These are phyloP conservation scores for Fimicolochytrium jonesii DNA, from an alignment of 192 early-diverging fungal genomes.

Conservation along the genomic window DNA sequence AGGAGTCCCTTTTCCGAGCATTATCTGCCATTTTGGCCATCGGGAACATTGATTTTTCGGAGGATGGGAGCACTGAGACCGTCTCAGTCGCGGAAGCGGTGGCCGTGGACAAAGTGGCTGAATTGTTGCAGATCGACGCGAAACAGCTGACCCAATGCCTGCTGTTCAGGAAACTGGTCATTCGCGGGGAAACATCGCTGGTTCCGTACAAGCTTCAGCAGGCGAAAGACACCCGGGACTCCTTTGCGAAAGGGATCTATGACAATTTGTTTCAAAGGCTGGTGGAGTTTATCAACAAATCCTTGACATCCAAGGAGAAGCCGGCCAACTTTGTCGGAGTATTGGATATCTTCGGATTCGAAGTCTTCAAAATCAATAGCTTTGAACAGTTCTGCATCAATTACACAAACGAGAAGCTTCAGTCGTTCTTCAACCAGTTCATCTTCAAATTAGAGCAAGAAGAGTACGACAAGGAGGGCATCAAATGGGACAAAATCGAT, in stretches of 20 bases:
- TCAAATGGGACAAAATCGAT: constrained; percentile 52
- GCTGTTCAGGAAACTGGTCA: constrained; percentile 78
- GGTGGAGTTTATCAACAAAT: constrained; percentile 52
- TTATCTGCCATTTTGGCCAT: constrained; percentile 42
- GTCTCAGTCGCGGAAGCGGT: constrained; percentile 74
- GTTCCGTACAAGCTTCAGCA: constrained; percentile 80
- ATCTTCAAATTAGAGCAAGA: constrained; percentile 59
- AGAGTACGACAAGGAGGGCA: constrained; percentile 55
- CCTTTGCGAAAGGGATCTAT: constrained; percentile 51
- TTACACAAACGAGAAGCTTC: constrained; percentile 95
- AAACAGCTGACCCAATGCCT: constrained; percentile 70
- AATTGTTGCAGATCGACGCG: constrained; percentile 74
- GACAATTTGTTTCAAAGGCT: constrained; percentile 48
- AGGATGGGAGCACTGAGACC: constrained; percentile 59
- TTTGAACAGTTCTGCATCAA: constrained; percentile 91
- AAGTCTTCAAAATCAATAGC: constrained; percentile 47
- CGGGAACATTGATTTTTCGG: constrained; percentile 49
- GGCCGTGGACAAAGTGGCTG: constrained; percentile 67
- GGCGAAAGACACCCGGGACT: constrained; percentile 53
- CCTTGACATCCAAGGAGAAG: constrained; percentile 32
- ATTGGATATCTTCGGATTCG: constrained; percentile 60
- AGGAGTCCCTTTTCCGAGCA: constrained; percentile 34
- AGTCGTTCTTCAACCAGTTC: constrained; percentile 82
- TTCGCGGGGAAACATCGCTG: constrained; percentile 84
- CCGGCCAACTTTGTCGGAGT: constrained; percentile 46